phyloP scores from a whole-genome alignment of 352 stramenopile genomes.

The Aphanomyces cochlioides region DNA sequence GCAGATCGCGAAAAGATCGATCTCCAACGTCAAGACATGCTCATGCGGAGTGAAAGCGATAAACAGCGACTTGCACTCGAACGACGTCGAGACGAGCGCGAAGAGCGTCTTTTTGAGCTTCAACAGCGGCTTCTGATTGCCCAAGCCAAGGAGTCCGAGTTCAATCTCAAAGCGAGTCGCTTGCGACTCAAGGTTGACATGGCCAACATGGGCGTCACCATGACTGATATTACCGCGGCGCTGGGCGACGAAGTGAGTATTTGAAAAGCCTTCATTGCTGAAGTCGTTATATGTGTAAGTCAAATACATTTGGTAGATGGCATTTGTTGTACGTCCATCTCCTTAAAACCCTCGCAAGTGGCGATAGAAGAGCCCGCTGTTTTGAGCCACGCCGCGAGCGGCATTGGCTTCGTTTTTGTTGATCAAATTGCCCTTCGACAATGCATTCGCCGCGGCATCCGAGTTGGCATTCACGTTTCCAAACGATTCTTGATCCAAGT shows the following conservation, averaged over 20 bases:
- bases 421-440: slow-evolving; percentile 11
- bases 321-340: not conserved
- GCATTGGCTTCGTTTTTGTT: not conserved
- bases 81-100: not conserved
- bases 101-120: slow-evolving; percentile 11
- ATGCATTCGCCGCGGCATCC: not conserved
- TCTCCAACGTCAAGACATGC: not conserved
- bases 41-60: not conserved
- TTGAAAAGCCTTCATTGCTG: not conserved
- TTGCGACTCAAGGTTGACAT: slow-evolving; percentile 13
- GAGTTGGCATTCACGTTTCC: slow-evolving; percentile 1
- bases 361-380: not conserved
- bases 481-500: slow-evolving; percentile 7
- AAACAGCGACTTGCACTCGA: slow-evolving; percentile 10
- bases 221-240: not conserved
- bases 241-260: slow-evolving; percentile 2
- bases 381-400: not conserved
- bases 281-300: not conserved
- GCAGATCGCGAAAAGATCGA: slow-evolving; percentile 12
- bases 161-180: slow-evolving; percentile 12
- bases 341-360: not conserved
- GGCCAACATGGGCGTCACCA: not conserved
- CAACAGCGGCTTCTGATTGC: slow-evolving; percentile 7
- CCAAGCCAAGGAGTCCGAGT: not conserved
- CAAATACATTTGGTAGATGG: not conserved